Base-by-base conservation (phyloP, 2,329 filamentous ascomycete genomes). In the Helminthosporium solani region DNA sequence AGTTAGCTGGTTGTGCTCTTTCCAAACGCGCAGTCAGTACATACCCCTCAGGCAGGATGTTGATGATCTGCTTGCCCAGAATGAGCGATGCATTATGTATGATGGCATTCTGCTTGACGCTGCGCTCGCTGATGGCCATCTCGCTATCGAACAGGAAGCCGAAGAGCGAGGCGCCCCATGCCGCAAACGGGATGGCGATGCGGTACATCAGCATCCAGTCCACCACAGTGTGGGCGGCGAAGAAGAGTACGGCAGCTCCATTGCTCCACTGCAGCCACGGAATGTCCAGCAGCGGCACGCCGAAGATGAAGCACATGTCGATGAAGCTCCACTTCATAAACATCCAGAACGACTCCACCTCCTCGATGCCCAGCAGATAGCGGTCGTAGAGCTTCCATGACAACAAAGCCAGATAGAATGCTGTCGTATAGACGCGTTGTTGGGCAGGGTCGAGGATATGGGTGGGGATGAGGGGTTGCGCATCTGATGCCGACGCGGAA, bases 211-310 rank as follows among this genome's bases (percentile, higher is more conserved):
- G 74, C 75, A 95, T 85, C 58, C 85, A 87, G 74, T 96, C 90
- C 42, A 88, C 70, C 2, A 87, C 65, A 2, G 86, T 79, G 68
- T 96, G 90, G 3, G 79, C 57, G 37, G 87, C 70, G 63, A 94
- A 95, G 18, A 91, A 73, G 25, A 81, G 75, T 33, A 87, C 80
- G 43, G 88, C 86, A 1, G 84, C 84, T 28, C 82, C 79, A 62
- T 88, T 87, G 34, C 88, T 89, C 75, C 92, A 89, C 75, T 97
- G 90, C 47, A 99, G 78, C 95, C 94, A 99, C 47, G 94, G 94
- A 79, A 99, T 96, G 67, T 88, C 84, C 60, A 99, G 71, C 56
- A 87, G 82, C 15, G 95, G 92, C 43, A 99, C 74, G 7, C 88
- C 88, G 68, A 95, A 96, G 53, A 97, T 77, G 68, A 91, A 96